A percentile compares a stretch with the other conserved stretches of the same genome.
Evolutionary conservation across 805 yeast species (phyloP).

Genomic region (Komagataella mondaviorum): DNA sequence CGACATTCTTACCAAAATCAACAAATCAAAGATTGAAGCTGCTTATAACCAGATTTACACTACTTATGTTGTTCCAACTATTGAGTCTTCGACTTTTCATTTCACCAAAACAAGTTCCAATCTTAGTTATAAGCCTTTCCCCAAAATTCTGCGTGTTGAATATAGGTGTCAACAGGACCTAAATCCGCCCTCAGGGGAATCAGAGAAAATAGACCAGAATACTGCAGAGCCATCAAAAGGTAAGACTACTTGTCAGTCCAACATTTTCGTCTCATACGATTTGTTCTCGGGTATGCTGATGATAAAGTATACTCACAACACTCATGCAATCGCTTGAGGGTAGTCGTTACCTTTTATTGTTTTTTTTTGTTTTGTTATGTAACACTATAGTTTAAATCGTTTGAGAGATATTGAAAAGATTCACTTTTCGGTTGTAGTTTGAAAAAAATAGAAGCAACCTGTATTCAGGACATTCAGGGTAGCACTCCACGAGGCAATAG

Average conservation of each 20-base stretch:
- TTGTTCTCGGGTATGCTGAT: slow-evolving; percentile 13
- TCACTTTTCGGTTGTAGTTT: neutral
- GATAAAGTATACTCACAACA: slow-evolving; percentile 16
- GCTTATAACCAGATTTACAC: neutral
- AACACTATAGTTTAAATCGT: neutral
- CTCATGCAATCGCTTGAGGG: slow-evolving; percentile 7
- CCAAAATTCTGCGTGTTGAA: neutral
- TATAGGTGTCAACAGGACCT: neutral
- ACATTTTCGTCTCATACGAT: slow-evolving; percentile 13
- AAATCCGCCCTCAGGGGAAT: neutral
- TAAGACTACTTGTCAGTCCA: slow-evolving; percentile 12
- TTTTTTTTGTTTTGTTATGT: neutral
- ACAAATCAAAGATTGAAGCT: neutral
- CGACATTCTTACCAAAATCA: slow-evolving; percentile 1
- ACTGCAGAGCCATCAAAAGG: slow-evolving; percentile 4
- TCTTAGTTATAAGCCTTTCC: neutral
- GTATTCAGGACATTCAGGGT: neutral
- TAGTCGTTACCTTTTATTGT: neutral
- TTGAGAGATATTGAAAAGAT: neutral
- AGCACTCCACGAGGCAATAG: neutral
- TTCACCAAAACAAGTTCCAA: neutral
- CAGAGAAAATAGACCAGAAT: neutral
- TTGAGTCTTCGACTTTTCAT: neutral
- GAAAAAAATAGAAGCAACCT: no score
- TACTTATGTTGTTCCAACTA: neutral